Evolutionary conservation across 2,329 filamentous ascomycete species (phyloP).

Genomic region (Sclerotinia trifoliorum): DNA sequence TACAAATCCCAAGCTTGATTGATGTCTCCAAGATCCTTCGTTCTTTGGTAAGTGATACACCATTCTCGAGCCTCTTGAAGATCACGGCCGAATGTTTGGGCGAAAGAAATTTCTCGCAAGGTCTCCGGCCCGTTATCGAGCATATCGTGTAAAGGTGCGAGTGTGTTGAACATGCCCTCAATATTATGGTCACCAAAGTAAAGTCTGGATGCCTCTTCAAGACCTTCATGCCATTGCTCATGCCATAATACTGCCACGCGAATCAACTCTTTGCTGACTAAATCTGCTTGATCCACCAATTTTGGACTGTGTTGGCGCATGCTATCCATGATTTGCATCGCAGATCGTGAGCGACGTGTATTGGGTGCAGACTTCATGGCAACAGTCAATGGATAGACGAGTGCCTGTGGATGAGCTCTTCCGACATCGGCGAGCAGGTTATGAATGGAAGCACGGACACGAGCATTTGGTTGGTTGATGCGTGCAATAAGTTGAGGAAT

Average conservation of each 20-base stretch:
- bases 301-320: conserved; percentile 93
- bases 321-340: conserved; percentile 92
- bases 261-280: conserved; percentile 95
- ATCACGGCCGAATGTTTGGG: conserved; percentile 94
- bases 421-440: conserved; percentile 90
- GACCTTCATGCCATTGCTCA: conserved; percentile 96
- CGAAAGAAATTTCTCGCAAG: conserved; percentile 92
- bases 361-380: conserved; percentile 93
- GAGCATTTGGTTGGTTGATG: conserved; percentile 91
- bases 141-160: conserved; percentile 87
- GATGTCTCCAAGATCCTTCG: conserved; percentile 87
- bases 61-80: conserved; percentile 93
- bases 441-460: conserved; percentile 87
- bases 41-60: conserved; percentile 87
- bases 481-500: conserved; percentile 96
- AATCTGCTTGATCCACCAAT: conserved; percentile 90
- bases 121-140: conserved; percentile 91
- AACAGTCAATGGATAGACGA: conserved; percentile 96
- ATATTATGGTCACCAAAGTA: conserved; percentile 99
- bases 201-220: conserved; percentile 92
- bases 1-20: conserved; percentile 99
- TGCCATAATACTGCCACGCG: conserved; percentile 97
- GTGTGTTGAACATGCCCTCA: conserved; percentile 90
- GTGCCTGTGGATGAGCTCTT: conserved; percentile 87
- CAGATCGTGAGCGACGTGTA: conserved; percentile 79